Base-by-base conservation (phyloP, 106 monocot species). In the Acanthochlamys bracteata region DNA sequence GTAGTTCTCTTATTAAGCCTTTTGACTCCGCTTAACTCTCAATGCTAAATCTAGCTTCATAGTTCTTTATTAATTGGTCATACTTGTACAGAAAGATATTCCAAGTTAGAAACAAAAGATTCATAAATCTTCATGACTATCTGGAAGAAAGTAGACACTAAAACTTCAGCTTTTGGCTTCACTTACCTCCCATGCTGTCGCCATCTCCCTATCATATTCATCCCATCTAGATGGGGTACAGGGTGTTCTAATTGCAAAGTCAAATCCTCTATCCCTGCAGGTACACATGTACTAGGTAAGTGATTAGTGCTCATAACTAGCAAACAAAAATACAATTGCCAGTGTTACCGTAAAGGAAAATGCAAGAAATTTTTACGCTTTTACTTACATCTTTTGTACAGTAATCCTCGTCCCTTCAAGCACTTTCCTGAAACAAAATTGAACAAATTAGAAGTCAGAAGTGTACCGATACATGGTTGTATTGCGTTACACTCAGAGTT, bases 341-440 rank as follows among this genome's bases (percentile, higher is more conserved):
- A 58, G 20, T 23, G 0, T 23, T 13, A 23, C 7, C 13, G 21
- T 11, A 52, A 3, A 25, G 0, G 63, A 53, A 22, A 10, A 20
- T n/a, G n/a, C n/a, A n/a, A n/a, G n/a, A n/a, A n/a, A n/a, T n/a
- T n/a, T n/a, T n/a, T n/a, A n/a, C n/a, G n/a, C n/a, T n/a, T n/a
- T n/a, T n/a, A n/a, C n/a, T 43, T 84, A 94, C 95, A 87, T 88
- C 64, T 78, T 84, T 39, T 85, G 87, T 82, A 82, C 63, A 61
- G 90, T 90, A 67, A 96, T 84, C 65, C 87, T 79, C 57, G 90
- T 96, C 57, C 95, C 95, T 62, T 90, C 95, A 68, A 90, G 90
- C 11, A 33, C 75, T 58, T 85, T 90, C 75, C 90, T 94, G 74
- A 19, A 57, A 70, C 47, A 45, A 9, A 45, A 45, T n/a, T n/a